Conservation (phyloP, 768 basidiomycete genomes). For the Auriscalpium microsporum region DNA sequence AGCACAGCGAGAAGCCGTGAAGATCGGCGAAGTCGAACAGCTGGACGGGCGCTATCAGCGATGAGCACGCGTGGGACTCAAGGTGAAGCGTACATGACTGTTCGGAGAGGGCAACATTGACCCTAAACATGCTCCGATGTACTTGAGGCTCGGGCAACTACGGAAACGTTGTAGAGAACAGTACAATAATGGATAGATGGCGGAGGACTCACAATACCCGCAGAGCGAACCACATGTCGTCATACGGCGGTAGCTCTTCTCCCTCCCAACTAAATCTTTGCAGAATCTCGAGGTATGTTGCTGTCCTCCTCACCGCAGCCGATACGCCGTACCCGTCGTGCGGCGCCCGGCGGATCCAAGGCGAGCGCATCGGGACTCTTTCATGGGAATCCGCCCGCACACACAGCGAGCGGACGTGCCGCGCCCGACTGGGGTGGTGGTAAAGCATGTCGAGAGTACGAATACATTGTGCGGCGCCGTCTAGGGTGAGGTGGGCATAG, state of each 20-base stretch:
- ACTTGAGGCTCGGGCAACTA: constrained; percentile 61
- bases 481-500: constrained; percentile 50
- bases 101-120: constrained; percentile 44
- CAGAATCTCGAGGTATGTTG: constrained; percentile 51
- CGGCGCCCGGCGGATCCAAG: constrained; percentile 21
- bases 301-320: constrained; percentile 42
- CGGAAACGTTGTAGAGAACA: background rate
- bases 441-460: constrained; percentile 58
- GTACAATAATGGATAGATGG: background rate
- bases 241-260: constrained; percentile 49
- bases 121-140: constrained; percentile 56
- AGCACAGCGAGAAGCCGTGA: constrained; percentile 48
- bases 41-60: constrained; percentile 26
- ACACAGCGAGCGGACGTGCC: constrained; percentile 55
- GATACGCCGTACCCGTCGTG: constrained; percentile 32
- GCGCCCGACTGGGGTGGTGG: constrained; percentile 45
- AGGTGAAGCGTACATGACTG: constrained; percentile 47
- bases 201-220: constrained; percentile 45
- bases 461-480: constrained; percentile 49
- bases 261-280: constrained; percentile 64
- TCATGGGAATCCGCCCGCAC: constrained; percentile 30
- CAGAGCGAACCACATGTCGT: constrained; percentile 75
- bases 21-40: constrained; percentile 63
- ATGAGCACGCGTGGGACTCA: background rate
- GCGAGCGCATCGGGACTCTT: constrained; percentile 2